A percentile compares a stretch with the other conserved stretches of the same genome.
Evolutionary conservation across 139 green algal genomes (phyloP).

Genomic region (Chlorella vulgaris): DNA sequence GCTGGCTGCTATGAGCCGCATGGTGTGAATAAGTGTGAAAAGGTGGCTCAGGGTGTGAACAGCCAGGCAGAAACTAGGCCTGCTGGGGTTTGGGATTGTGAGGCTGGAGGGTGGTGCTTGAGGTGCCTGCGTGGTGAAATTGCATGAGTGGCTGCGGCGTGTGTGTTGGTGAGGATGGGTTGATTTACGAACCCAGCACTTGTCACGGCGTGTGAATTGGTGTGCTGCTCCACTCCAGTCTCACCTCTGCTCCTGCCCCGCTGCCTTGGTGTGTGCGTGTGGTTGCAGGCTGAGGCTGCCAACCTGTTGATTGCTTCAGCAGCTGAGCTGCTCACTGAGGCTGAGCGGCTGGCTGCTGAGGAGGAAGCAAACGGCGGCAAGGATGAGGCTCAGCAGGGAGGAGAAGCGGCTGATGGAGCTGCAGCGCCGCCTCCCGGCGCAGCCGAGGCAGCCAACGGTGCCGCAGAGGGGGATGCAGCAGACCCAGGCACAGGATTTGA

Average conservation of each 20-base stretch:
- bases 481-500: slow-evolving; percentile 3
- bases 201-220: no score
- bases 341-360: slow-evolving; percentile 32
- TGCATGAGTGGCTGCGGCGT: no score
- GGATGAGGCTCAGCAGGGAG: slow-evolving; percentile 13
- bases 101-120: no score
- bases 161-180: no score
- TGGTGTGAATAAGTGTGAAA: neutral
- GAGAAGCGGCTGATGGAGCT: neutral
- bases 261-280: no score
- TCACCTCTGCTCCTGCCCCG: no score
- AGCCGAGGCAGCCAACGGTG: neutral
- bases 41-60: no score
- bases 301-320: slow-evolving; percentile 30
- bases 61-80: no score
- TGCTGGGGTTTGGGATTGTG: no score
- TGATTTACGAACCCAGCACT: no score
- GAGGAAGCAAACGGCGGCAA: slow-evolving; percentile 7
- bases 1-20: neutral
- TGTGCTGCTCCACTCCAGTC: no score
- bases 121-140: neutral
- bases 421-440: neutral
- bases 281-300: slow-evolving; percentile 12
- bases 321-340: slow-evolving; percentile 34
- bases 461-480: neutral